A percentile compares a stretch with the other conserved stretches of the same genome.
Evolutionary conservation across 164 flowering plant genomes (phyloP).

Genomic region (Tinospora cordifolia): DNA sequence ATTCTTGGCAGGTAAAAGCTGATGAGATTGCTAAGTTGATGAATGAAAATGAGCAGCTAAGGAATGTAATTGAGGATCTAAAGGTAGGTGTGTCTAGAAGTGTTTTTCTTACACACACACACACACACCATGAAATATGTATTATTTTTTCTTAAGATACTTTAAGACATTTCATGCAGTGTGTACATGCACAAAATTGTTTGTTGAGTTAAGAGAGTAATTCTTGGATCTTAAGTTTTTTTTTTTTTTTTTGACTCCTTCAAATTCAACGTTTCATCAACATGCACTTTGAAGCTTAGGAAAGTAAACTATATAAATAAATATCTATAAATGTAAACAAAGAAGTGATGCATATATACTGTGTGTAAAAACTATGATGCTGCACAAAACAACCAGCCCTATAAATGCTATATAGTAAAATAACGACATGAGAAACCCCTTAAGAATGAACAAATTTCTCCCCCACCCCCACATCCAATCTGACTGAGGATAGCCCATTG

Average conservation of each 20-base stretch:
- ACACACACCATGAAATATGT: background rate
- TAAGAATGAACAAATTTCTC: no score
- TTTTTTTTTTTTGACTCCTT: background rate
- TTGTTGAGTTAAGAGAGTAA: background rate
- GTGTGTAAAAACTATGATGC: no score
- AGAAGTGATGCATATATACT: no score
- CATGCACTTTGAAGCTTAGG: background rate
- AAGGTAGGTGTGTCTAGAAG: slow-evolving; percentile 43
- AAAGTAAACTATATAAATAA: no score
- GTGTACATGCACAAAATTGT: no score
- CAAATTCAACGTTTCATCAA: background rate
- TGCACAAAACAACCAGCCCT: no score
- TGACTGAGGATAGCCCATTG: no score
- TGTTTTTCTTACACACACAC: background rate
- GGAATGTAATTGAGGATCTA: slow-evolving; percentile 56
- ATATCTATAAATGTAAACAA: no score
- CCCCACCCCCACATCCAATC: no score
- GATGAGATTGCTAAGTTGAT: slow-evolving; percentile 89
- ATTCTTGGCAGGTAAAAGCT: slow-evolving; percentile 65
- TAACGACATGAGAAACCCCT: no score
- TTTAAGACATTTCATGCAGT: no score
- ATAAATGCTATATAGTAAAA: no score
- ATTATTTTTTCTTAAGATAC: background rate
- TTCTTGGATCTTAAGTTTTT: background rate
- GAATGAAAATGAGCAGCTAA: slow-evolving; percentile 91